These are phyloP conservation scores for Saposhnikovia divaricata DNA, from an alignment of 129 eudicot species.

Conservation along the genomic window DNA sequence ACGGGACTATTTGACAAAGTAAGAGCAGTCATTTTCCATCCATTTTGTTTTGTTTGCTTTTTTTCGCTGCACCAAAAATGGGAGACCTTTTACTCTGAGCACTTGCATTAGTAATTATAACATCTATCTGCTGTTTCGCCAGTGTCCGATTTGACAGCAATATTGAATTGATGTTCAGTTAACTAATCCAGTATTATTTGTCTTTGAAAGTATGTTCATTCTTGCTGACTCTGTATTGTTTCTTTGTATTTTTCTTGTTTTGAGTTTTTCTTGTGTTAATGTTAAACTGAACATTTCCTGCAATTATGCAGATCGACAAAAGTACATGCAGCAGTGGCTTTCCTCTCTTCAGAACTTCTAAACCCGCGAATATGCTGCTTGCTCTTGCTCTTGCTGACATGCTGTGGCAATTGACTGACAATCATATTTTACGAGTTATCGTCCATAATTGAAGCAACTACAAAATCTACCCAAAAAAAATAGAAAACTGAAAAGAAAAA, in stretches of 20 bases:
- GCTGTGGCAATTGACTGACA: conserved; percentile 4
- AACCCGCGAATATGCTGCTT: conserved; percentile 11
- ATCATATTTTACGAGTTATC: background rate
- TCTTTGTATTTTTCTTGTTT: background rate
- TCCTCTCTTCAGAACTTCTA: conserved; percentile 38
- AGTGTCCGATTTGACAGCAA: background rate
- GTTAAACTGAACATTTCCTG: conserved; percentile 8
- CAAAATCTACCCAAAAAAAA: background rate
- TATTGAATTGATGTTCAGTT: background rate
- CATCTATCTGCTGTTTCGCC: background rate
- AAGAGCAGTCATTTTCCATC: background rate
- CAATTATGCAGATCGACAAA: conserved; percentile 34
- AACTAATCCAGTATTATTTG: background rate
- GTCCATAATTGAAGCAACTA: background rate
- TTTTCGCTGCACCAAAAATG: background rate
- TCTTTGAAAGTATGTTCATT: background rate
- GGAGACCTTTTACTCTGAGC: background rate
- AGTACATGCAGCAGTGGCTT: conserved; percentile 52
- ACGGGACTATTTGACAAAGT: background rate
- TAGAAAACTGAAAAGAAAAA: background rate
- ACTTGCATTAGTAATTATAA: background rate
- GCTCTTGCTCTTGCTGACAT: conserved; percentile 1
- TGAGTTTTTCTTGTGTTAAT: background rate
- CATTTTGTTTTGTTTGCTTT: background rate
- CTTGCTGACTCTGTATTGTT: background rate